Evolutionary conservation across 2,329 filamentous ascomycete species (phyloP).

Genomic region (Phyllachora maydis): DNA sequence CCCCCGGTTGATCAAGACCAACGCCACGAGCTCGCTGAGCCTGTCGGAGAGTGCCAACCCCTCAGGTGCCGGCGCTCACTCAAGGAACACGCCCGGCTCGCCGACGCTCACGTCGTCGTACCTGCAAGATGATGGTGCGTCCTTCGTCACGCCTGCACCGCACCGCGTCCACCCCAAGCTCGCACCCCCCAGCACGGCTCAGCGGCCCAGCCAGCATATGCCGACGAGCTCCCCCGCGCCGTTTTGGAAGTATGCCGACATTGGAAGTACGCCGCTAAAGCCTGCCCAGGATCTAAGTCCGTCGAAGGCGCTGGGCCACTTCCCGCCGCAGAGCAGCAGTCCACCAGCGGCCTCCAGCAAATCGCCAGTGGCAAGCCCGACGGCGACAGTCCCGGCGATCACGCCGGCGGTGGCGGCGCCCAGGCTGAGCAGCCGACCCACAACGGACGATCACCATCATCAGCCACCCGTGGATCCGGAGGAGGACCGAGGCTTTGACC

Average conservation of each 20-base stretch:
- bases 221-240: slow-evolving; percentile 69
- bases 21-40: slow-evolving; percentile 19
- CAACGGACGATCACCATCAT: background rate
- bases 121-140: slow-evolving; percentile 34
- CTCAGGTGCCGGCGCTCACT: no score
- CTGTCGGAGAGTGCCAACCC: no score
- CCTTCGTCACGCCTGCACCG: slow-evolving; percentile 53
- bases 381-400: slow-evolving; percentile 5
- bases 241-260: slow-evolving; percentile 74
- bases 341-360: slow-evolving; percentile 26
- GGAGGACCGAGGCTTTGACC: slow-evolving; percentile 1
- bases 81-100: slow-evolving; percentile 35
- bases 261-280: slow-evolving; percentile 50
- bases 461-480: background rate
- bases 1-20: slow-evolving; percentile 31
- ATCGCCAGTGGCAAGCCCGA: slow-evolving; percentile 31
- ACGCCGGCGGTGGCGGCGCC: background rate
- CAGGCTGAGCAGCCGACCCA: background rate
- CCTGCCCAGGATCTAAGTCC: slow-evolving; percentile 32
- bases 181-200: slow-evolving; percentile 61
- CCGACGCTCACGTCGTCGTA: slow-evolving; percentile 42
- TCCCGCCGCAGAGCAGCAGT: slow-evolving; percentile 32
- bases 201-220: slow-evolving; percentile 69
- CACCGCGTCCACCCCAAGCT: slow-evolving; percentile 53
- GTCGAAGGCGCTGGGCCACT: slow-evolving; percentile 20